These are phyloP conservation scores for Backusella tuberculispora DNA, from an alignment of 192 early-diverging fungal genomes.

Conservation along the genomic window DNA sequence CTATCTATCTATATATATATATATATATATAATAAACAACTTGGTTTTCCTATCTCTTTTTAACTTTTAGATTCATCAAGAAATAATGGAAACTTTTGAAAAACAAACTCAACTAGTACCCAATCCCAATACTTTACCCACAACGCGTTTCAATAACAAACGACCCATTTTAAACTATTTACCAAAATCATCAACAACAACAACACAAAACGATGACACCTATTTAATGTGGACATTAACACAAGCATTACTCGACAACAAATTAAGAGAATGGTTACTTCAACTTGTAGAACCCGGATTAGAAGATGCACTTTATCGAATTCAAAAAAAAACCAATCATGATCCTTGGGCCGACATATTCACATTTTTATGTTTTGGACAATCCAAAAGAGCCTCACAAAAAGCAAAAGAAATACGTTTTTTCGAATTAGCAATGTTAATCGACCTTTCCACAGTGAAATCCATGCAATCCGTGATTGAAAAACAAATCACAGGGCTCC, in stretches of 20 bases:
- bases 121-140: background rate
- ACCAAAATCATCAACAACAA: background rate
- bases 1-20: background rate
- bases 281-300: background rate
- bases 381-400: background rate
- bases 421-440: background rate
- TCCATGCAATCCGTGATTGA: background rate
- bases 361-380: conserved; percentile 10
- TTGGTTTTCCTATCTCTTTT: too few relatives aligned
- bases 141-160: background rate
- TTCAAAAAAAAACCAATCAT: background rate
- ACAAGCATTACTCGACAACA: background rate
- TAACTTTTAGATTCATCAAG: background rate
- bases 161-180: background rate
- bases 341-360: background rate
- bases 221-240: conserved; percentile 2
- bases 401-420: background rate
- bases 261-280: background rate
- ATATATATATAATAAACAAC: too few relatives aligned
- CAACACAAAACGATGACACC: background rate
- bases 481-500: background rate
- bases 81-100: background rate
- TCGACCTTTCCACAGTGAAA: background rate
- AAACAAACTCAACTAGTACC: background rate
- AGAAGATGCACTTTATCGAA: background rate